Percentiles rank a stretch among this genome's conserved stretches.
Evolutionary conservation across 2,329 filamentous ascomycete genomes (phyloP).

Genomic region (Penicillium sp.): DNA sequence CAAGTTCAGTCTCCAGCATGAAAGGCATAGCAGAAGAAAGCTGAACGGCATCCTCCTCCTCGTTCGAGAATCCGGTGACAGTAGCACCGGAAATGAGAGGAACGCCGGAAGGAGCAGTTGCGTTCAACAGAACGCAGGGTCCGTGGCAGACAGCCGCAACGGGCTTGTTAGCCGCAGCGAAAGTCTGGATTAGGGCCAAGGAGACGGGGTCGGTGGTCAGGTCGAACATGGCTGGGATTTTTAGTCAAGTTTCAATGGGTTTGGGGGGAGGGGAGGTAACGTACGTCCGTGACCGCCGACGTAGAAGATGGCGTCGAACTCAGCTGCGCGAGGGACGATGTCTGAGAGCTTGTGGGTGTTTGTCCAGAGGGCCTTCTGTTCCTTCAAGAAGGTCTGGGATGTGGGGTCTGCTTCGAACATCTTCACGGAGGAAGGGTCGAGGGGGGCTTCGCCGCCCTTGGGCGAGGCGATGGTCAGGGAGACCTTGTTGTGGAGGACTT

Average conservation of each 20-base stretch:
- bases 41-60: conserved; percentile 47
- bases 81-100: conserved; percentile 43
- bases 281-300: conserved; percentile 60
- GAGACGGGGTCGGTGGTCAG: conserved; percentile 45
- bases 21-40: conserved; percentile 48
- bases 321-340: conserved; percentile 57
- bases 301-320: conserved; percentile 66
- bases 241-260: conserved; percentile 9
- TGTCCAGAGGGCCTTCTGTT: conserved; percentile 62
- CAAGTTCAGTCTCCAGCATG: conserved; percentile 48
- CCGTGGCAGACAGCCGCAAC: conserved; percentile 55
- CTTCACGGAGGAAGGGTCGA: conserved; percentile 61
- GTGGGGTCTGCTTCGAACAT: conserved; percentile 56
- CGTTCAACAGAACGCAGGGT: conserved; percentile 48
- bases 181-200: conserved; percentile 49
- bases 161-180: conserved; percentile 51
- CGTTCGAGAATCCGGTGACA: conserved; percentile 52
- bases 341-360: conserved; percentile 60
- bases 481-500: conserved; percentile 56
- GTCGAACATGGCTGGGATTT: conserved; percentile 50
- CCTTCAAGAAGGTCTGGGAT: conserved; percentile 57
- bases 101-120: conserved; percentile 45
- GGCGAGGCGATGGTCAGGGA: conserved; percentile 63
- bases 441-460: conserved; percentile 61
- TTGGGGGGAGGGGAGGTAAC: conserved; percentile 25